These are phyloP conservation scores for Trichosporon coremiiforme DNA, from an alignment of 1,284 basidiomycete species.

Conservation along the genomic window DNA sequence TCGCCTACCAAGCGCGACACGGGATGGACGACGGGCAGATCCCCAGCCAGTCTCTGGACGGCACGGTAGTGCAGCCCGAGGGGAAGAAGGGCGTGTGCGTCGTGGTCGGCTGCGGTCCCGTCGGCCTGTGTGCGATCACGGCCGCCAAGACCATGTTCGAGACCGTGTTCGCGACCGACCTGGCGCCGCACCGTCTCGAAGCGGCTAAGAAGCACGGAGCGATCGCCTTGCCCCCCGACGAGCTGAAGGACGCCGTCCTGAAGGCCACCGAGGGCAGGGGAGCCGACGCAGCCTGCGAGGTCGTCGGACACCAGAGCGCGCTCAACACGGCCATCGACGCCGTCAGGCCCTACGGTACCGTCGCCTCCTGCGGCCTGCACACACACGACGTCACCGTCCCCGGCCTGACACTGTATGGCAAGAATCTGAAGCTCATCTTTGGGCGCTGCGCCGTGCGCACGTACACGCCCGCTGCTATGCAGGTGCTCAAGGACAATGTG, in stretches of 20 bases:
- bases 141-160: slow-evolving; percentile 53
- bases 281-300: slow-evolving; percentile 61
- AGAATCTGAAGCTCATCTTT: slow-evolving; percentile 62
- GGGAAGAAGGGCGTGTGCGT: slow-evolving; percentile 47
- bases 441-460: slow-evolving; percentile 85
- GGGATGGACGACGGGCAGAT: slow-evolving; percentile 41
- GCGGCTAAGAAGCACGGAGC: slow-evolving; percentile 54
- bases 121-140: slow-evolving; percentile 56
- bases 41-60: slow-evolving; percentile 13
- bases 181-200: slow-evolving; percentile 36
- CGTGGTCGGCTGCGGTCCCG: slow-evolving; percentile 59
- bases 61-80: slow-evolving; percentile 26
- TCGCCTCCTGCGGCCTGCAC: slow-evolving; percentile 74
- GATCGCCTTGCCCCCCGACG: slow-evolving; percentile 43
- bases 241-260: slow-evolving; percentile 40
- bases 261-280: slow-evolving; percentile 54
- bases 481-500: slow-evolving; percentile 61
- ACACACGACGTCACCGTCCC: slow-evolving; percentile 44
- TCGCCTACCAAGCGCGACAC: slow-evolving; percentile 53
- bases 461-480: slow-evolving; percentile 72
- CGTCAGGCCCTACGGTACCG: slow-evolving; percentile 75
- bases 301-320: slow-evolving; percentile 75
- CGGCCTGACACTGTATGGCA: slow-evolving; percentile 68
- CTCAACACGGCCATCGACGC: slow-evolving; percentile 72
- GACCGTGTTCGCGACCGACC: slow-evolving; percentile 49